These are phyloP conservation scores for Tulasnella sp. DNA, from an alignment of 768 basidiomycete genomes.

Conservation along the genomic window DNA sequence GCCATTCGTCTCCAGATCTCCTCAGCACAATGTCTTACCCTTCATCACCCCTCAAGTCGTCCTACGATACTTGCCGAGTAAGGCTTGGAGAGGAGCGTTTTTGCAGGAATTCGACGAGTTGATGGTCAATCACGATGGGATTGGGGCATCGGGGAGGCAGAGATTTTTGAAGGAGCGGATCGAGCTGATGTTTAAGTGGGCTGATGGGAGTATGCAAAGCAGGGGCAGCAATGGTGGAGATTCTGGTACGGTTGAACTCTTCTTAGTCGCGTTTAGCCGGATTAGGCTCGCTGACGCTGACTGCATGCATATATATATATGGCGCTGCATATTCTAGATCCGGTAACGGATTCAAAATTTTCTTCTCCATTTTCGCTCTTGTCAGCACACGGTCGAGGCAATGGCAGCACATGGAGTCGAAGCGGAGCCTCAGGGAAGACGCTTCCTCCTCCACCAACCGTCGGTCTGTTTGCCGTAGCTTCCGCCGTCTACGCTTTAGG, in stretches of 20 bases:
- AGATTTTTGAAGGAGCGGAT: neutral
- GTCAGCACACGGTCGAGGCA: neutral
- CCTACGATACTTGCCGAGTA: neutral
- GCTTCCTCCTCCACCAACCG: slow-evolving; percentile 35
- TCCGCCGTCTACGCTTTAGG: slow-evolving; percentile 61
- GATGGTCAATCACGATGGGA: slow-evolving; percentile 18
- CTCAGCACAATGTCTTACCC: neutral
- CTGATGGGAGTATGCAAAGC: neutral
- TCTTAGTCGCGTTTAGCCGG: no score
- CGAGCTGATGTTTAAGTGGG: slow-evolving; percentile 21
- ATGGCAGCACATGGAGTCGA: neutral
- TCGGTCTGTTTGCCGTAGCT: slow-evolving; percentile 57
- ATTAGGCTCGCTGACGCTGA: no score
- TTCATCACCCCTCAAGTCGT: neutral
- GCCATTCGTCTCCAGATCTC: neutral
- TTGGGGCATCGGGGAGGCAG: neutral
- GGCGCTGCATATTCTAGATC: neutral
- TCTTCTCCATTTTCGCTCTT: neutral
- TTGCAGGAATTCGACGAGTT: slow-evolving; percentile 2
- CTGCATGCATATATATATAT: no score
- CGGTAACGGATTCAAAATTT: neutral
- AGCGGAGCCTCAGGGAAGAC: neutral
- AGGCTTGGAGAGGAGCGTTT: neutral
- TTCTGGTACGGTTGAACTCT: neutral
- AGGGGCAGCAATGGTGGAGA: neutral